Evolutionary conservation across 2,329 filamentous ascomycete species (phyloP).

Genomic region (Cladophialophora yegresii): DNA sequence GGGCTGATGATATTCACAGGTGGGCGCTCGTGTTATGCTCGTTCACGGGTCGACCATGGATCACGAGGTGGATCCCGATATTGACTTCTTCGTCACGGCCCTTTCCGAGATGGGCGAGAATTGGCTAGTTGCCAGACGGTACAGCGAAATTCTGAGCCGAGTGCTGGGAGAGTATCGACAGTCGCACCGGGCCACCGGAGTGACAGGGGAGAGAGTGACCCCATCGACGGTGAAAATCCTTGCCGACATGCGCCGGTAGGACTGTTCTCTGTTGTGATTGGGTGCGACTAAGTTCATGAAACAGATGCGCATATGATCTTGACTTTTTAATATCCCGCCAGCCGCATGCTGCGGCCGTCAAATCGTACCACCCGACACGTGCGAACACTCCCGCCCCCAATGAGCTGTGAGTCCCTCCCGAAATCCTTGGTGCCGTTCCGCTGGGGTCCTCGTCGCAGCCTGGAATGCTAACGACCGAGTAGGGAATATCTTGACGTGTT

Average conservation of each 20-base stretch:
- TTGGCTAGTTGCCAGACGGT: slow-evolving; percentile 84
- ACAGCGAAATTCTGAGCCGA: slow-evolving; percentile 74
- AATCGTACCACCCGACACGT: slow-evolving; percentile 51
- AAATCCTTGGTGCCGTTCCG: not conserved
- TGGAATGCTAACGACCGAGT: slow-evolving; percentile 5
- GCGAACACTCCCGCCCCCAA: slow-evolving; percentile 72
- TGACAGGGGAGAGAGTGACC: slow-evolving; percentile 70
- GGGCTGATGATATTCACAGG: slow-evolving; percentile 2
- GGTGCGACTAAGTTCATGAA: slow-evolving; percentile 23
- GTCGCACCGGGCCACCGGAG: slow-evolving; percentile 62
- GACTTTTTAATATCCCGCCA: slow-evolving; percentile 87
- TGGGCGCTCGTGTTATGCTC: slow-evolving; percentile 79
- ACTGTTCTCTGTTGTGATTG: slow-evolving; percentile 49
- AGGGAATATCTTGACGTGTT: slow-evolving; percentile 85
- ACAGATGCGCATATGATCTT: slow-evolving; percentile 58
- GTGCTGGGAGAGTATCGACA: slow-evolving; percentile 85
- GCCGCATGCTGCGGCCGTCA: slow-evolving; percentile 49
- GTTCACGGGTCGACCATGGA: slow-evolving; percentile 91
- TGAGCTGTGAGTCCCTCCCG: slow-evolving; percentile 56
- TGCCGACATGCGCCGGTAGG: slow-evolving; percentile 86
- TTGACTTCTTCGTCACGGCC: slow-evolving; percentile 78
- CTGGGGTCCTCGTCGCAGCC: not conserved
- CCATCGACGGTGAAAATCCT: slow-evolving; percentile 83
- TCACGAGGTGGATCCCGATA: slow-evolving; percentile 75
- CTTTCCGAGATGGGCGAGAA: slow-evolving; percentile 76